Percentiles rank a stretch among this genome's conserved stretches.
These are phyloP conservation scores for Mycena belliarum DNA, from an alignment of 768 basidiomycete species.

Conservation along the genomic window DNA sequence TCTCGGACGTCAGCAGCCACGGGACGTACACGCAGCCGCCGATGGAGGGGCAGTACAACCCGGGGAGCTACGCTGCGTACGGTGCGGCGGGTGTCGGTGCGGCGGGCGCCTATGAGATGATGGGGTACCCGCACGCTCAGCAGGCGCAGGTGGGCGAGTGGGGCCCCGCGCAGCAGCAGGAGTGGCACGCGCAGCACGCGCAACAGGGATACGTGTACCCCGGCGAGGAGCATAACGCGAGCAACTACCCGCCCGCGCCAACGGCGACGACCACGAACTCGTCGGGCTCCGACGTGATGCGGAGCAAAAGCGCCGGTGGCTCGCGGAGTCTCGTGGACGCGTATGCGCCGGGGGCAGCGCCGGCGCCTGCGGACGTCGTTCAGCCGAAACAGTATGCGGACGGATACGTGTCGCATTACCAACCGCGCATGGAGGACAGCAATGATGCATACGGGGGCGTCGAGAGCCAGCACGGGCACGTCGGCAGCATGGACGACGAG, in stretches of 20 bases:
- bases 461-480: conserved; percentile 22
- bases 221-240: conserved; percentile 9
- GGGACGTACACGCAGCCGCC: conserved; percentile 32
- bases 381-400: conserved; percentile 15
- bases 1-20: conserved; percentile 40
- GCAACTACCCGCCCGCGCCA: conserved; percentile 15
- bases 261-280: neutral
- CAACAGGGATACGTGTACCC: conserved; percentile 18
- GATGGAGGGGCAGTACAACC: conserved; percentile 30
- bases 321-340: conserved; percentile 18
- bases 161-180: neutral
- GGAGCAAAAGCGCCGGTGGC: conserved; percentile 15
- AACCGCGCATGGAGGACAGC: conserved; percentile 22
- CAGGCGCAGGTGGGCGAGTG: neutral
- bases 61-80: conserved; percentile 24
- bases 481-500: conserved; percentile 4
- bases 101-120: conserved; percentile 21
- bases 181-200: neutral
- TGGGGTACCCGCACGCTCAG: conserved; percentile 18
- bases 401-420: conserved; percentile 22
- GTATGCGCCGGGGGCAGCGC: conserved; percentile 2
- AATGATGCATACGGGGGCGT: conserved; percentile 32
- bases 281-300: conserved; percentile 7
- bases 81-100: conserved; percentile 30
- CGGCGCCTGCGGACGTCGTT: neutral